Base-by-base conservation (phyloP, 768 basidiomycete genomes). In the Rhodosporidiobolus odoratus region DNA sequence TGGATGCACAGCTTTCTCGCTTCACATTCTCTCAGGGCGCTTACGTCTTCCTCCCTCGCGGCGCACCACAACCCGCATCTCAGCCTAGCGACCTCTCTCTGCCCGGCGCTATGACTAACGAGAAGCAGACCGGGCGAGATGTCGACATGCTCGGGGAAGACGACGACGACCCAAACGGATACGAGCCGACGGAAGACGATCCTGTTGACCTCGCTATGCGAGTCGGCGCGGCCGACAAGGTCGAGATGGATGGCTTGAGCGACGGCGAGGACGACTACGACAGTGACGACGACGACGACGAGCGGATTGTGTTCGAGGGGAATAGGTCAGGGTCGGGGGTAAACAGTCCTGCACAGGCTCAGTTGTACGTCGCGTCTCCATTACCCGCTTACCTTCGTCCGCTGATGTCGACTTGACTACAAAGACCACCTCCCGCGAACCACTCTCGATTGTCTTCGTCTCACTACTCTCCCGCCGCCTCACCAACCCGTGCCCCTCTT, bases 141-240 rank as follows among this genome's bases (percentile, higher is more conserved):
- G 84, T 85, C 59, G 84, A 84, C n/a, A 58, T 68, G 63, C 50
- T 40, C 38, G 70, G 72, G 27, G 61, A 86, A 16, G 85, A 50
- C 48, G 48, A 43, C 21, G 43, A 43, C 13, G 13, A 12, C 43
- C 13, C 48, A 50, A n/a, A 50, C 48, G 48, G 12, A 13, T 8
- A 50, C 7, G 48, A 13, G n/a, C 7, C 84, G 50, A 90, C 89
- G 3, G 91, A 92, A 56, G 90, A 92, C 71, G 95, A 95, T 76
- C 86, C 89, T 0, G 84, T 96, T 41, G 84, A 81, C 63, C 68
- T 82, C 53, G 83, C 83, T 16, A 84, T 84, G 83, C 71, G 82
- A 34, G 80, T 81, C 4, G 80, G 79, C 17, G 85, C 87, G 17
- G 89, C 86, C 8, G 87, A 90, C 76, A 80, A 84, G 35, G 80